phyloP scores from a whole-genome alignment of 495 filamentous ascomycete species.

The Penicillium odoratum region DNA sequence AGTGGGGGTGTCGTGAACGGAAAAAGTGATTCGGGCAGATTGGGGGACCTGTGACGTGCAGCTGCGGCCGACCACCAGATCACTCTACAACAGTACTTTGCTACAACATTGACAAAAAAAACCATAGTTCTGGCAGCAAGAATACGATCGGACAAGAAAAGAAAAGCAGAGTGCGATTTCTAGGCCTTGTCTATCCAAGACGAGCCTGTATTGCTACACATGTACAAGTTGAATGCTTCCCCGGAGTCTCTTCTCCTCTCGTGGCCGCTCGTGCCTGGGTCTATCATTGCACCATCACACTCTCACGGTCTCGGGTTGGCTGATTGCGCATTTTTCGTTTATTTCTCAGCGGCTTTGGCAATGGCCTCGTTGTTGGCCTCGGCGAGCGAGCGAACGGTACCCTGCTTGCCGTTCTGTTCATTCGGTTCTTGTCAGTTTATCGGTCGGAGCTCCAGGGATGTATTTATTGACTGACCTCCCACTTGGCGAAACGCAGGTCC shows the following conservation, averaged over 20 bases:
- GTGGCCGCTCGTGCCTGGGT: conserved; percentile 18
- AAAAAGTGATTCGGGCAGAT: conserved; percentile 28
- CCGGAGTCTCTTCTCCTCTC: conserved; percentile 19
- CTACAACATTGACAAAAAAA: conserved; percentile 5
- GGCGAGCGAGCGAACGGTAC: conserved; percentile 74
- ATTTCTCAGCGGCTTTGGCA: conserved; percentile 46
- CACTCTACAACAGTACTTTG: not conserved
- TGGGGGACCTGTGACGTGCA: conserved; percentile 26
- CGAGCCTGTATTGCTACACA: conserved; percentile 47
- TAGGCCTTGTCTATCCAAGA: conserved; percentile 26
- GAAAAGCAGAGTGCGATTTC: conserved; percentile 29
- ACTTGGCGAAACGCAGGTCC: conserved; percentile 93
- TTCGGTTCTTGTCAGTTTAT: conserved; percentile 24
- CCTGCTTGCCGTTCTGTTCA: conserved; percentile 90
- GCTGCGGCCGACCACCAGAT: conserved; percentile 14
- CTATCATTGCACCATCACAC: conserved; percentile 3
- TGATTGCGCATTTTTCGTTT: conserved; percentile 20
- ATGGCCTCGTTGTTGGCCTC: conserved; percentile 67
- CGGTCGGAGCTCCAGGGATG: not conserved
- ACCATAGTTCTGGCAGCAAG: conserved; percentile 1
- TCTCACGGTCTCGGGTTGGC: not conserved
- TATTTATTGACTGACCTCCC: conserved; percentile 65
- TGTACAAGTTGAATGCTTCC: conserved; percentile 37
- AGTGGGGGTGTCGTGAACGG: conserved; percentile 23
- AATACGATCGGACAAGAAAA: conserved; percentile 1